Conservation (phyloP, 805 yeast genomes). For the Ogataea degrootiae region DNA sequence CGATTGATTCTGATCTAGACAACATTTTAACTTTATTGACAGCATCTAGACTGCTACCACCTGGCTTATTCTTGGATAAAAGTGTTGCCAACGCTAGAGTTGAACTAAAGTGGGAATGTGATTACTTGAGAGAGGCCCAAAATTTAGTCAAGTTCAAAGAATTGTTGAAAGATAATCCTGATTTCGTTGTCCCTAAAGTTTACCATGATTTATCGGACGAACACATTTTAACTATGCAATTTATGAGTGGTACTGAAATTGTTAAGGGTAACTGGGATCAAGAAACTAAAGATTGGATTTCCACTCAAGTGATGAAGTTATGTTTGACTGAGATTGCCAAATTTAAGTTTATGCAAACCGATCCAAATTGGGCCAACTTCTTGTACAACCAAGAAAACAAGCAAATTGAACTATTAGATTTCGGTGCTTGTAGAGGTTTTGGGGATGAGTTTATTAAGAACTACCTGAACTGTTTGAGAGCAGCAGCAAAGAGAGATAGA, state of each 20-base stretch:
- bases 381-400: slow-evolving; percentile 67
- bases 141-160: slow-evolving; percentile 65
- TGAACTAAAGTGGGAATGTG: slow-evolving; percentile 97
- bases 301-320: slow-evolving; percentile 78
- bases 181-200: slow-evolving; percentile 77
- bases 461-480: slow-evolving; percentile 68
- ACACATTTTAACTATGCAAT: slow-evolving; percentile 85
- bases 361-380: slow-evolving; percentile 99
- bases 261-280: slow-evolving; percentile 73
- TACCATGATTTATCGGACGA: slow-evolving; percentile 72
- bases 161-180: slow-evolving; percentile 54
- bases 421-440: slow-evolving; percentile 90
- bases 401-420: slow-evolving; percentile 83
- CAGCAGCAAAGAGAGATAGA: slow-evolving; percentile 68
- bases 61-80: slow-evolving; percentile 86
- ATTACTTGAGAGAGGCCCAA: slow-evolving; percentile 83
- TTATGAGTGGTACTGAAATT: slow-evolving; percentile 77
- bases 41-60: slow-evolving; percentile 83
- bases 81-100: slow-evolving; percentile 90
- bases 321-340: slow-evolving; percentile 81
- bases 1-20: slow-evolving; percentile 91
- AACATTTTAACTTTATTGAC: slow-evolving; percentile 75
- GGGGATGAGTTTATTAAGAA: slow-evolving; percentile 59
- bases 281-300: slow-evolving; percentile 72
- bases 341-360: slow-evolving; percentile 94